phyloP scores from a whole-genome alignment of 768 basidiomycete species.

The Boletellus ananiceps region DNA sequence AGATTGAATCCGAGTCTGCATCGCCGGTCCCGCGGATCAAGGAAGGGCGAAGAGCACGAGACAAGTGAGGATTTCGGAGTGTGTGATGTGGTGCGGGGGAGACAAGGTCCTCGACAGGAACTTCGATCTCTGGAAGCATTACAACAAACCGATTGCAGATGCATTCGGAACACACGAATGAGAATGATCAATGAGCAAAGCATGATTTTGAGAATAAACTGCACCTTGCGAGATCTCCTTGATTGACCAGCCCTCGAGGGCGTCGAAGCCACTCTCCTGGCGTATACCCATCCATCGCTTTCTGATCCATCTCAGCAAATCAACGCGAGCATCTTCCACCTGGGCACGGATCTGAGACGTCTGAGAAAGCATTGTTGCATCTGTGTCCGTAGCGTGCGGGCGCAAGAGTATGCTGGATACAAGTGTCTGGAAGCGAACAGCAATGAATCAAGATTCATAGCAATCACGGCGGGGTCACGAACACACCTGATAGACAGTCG shows the following conservation, averaged over 20 bases:
- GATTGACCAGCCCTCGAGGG: constrained; percentile 80
- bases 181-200: not conserved
- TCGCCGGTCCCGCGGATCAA: constrained; percentile 26
- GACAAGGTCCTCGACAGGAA: constrained; percentile 70
- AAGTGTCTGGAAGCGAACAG: constrained; percentile 43
- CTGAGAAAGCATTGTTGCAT: constrained; percentile 57
- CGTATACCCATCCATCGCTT: constrained; percentile 74
- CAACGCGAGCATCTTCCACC: constrained; percentile 62
- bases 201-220: not conserved
- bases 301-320: constrained; percentile 56
- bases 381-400: constrained; percentile 54
- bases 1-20: constrained; percentile 37
- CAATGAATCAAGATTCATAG: not conserved
- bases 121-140: constrained; percentile 63
- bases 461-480: not conserved
- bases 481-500: constrained; percentile 70
- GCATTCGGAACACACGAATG: not conserved
- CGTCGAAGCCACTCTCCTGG: constrained; percentile 74
- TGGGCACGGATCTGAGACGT: constrained; percentile 68
- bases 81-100: constrained; percentile 36
- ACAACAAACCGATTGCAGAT: not conserved
- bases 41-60: constrained; percentile 26
- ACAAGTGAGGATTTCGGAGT: constrained; percentile 24
- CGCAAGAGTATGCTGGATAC: constrained; percentile 71
- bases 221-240: constrained; percentile 64